Conservation (phyloP, 441 rosid genomes). For the Syzygium syzygioides region DNA sequence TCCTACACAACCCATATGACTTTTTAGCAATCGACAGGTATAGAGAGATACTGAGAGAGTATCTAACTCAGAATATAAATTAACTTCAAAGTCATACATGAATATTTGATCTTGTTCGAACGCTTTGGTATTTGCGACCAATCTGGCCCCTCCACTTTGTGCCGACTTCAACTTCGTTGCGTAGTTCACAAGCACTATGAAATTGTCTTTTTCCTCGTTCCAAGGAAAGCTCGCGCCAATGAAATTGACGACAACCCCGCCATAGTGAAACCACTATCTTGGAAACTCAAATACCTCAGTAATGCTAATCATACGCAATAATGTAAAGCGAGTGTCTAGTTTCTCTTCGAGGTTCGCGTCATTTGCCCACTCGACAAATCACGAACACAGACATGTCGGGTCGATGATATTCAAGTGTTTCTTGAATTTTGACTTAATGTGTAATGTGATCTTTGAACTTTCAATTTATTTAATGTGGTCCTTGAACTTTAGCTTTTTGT, state of each 20-base stretch:
- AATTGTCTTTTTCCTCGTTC: neutral
- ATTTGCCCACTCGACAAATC: neutral
- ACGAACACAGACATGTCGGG: neutral
- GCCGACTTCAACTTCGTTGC: neutral
- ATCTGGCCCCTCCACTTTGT: neutral
- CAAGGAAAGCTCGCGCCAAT: neutral
- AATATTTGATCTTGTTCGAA: too few species aligned
- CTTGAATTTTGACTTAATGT: too few species aligned
- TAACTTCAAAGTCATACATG: neutral
- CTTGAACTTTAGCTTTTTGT: too few species aligned
- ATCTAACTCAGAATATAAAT: neutral
- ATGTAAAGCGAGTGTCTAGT: neutral
- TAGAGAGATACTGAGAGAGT: neutral
- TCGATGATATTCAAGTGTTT: too few species aligned
- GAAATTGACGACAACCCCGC: neutral
- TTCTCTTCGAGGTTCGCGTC: neutral
- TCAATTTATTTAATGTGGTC: too few species aligned
- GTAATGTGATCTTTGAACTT: too few species aligned
- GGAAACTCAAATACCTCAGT: neutral
- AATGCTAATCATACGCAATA: neutral
- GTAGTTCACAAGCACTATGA: neutral
- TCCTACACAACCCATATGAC: neutral
- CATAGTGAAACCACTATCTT: neutral
- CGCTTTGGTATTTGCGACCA: neutral
- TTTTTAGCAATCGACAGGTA: neutral